Evolutionary conservation across 306 rosid species (phyloP).

Genomic region (Castanopsis chinensis): DNA sequence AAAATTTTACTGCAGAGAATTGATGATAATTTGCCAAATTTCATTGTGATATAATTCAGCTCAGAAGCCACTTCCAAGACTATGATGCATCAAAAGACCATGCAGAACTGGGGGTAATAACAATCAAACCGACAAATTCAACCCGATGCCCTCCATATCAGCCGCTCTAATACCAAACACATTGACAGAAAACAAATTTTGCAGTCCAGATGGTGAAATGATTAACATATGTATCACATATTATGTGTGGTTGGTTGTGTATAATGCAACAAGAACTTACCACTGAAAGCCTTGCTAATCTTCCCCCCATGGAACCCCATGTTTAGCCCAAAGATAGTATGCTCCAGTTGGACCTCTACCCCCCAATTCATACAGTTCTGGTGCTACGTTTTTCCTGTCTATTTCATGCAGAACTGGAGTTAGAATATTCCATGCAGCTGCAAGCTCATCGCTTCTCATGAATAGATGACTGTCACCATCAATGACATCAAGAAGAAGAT

Average conservation of each 20-base stretch:
- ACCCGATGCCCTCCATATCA: neutral
- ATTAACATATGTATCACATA: neutral
- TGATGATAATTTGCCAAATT: neutral
- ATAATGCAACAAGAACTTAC: neutral
- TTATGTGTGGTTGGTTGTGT: neutral
- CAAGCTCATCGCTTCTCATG: slow-evolving; percentile 82
- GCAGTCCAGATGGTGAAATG: neutral
- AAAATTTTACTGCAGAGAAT: neutral
- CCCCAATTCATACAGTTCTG: slow-evolving; percentile 78
- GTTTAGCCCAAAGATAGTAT: slow-evolving; percentile 89
- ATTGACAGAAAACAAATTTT: neutral
- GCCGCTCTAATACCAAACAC: neutral
- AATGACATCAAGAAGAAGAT: slow-evolving; percentile 82
- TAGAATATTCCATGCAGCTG: slow-evolving; percentile 81
- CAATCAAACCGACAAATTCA: neutral
- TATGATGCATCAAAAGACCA: too few relatives aligned
- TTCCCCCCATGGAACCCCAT: slow-evolving; percentile 71
- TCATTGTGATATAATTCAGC: neutral
- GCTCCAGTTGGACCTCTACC: slow-evolving; percentile 91
- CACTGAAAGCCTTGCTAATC: slow-evolving; percentile 37
- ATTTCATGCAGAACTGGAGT: slow-evolving; percentile 71
- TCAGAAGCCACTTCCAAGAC: neutral
- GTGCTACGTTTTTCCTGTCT: slow-evolving; percentile 53
- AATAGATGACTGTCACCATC: slow-evolving; percentile 84
- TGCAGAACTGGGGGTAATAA: neutral